Percentiles rank a stretch among this genome's conserved stretches.
Evolutionary conservation across 495 filamentous ascomycete genomes (phyloP).

Genomic region (Chaetomium tenue): DNA sequence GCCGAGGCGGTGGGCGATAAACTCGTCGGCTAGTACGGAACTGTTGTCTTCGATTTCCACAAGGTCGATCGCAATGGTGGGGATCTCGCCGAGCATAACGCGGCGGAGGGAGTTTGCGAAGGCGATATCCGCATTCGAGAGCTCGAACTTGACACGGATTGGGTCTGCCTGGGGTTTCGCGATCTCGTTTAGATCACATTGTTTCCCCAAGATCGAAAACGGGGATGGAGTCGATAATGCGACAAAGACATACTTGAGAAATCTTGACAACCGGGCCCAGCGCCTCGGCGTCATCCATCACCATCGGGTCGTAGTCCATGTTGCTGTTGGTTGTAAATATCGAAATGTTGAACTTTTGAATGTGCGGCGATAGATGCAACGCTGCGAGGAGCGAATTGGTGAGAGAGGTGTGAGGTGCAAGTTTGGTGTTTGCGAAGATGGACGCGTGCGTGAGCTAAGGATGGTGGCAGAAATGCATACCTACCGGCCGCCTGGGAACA

Average conservation of each 20-base stretch:
- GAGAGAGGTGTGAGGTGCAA: too few relatives aligned
- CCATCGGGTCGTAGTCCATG: conserved; percentile 67
- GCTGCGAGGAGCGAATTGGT: background rate
- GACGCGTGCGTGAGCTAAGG: background rate
- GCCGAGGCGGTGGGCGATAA: conserved; percentile 88
- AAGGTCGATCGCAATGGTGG: conserved; percentile 90
- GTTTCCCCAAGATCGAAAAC: background rate
- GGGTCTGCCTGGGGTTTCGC: conserved; percentile 57
- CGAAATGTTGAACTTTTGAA: background rate
- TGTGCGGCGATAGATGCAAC: background rate
- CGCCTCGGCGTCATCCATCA: conserved; percentile 62
- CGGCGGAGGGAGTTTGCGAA: conserved; percentile 95
- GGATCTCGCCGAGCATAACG: conserved; percentile 88
- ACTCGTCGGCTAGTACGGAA: conserved; percentile 91
- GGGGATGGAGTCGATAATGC: background rate
- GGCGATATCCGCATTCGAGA: conserved; percentile 74
- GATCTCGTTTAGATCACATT: conserved; percentile 18
- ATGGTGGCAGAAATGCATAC: background rate
- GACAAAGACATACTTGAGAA: conserved; percentile 55
- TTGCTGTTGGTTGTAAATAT: conserved; percentile 19
- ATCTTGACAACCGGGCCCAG: conserved; percentile 68
- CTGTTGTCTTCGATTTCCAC: conserved; percentile 93
- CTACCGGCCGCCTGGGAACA: background rate
- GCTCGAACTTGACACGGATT: conserved; percentile 75
- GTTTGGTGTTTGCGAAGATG: background rate